Base-by-base conservation (phyloP, 257 asterid genomes). In the Jaltomata sinuosa region DNA sequence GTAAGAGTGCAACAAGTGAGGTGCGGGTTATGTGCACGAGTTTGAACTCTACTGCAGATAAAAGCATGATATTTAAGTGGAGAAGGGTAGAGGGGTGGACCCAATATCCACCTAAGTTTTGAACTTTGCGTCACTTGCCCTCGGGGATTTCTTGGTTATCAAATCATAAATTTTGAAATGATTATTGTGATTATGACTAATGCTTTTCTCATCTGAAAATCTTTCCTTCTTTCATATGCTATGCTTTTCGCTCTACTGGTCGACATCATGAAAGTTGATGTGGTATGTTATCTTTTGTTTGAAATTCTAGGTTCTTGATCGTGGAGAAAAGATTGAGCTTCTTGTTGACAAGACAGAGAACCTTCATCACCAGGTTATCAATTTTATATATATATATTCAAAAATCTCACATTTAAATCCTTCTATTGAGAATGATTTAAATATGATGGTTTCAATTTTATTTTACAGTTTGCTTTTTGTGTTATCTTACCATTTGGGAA, bases 261-360 rank as follows among this genome's bases (percentile, higher is more conserved):
- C 4, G 4, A 22, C 57, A 14, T 74, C 59, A 45, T 74, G 81
- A 45, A 40, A 74, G 81, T 74, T 74, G 59, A 47, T 47, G 42
- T 25, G 61, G 61, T 47, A 76, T 25, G 61, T 76, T 72, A 36
- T 65, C 52, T 25, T n/a, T 81, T 86, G 81, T 85, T 85, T 42
- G 68, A 68, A 64, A 49, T 55, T 87, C 72, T 85, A 95, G 98
- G 98, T 95, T 87, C 94, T 95, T 22, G 98, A 95, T 77, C 98
- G 98, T 81, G 98, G 98, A 52, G 98, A 93, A 81, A 95, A 95
- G 91, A 93, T 95, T 79, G 98, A 95, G 90, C 89, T 95, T 89
- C 89, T 94, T 84, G 98, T 95, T 91, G 98, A 95, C 87, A 95
- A 95, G 89, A 95, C 97, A 40, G 98, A 95, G 89, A 94, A 91